Evolutionary conservation across 2,329 filamentous ascomycete genomes (phyloP).

Genomic region (Colletotrichum tofieldiae): DNA sequence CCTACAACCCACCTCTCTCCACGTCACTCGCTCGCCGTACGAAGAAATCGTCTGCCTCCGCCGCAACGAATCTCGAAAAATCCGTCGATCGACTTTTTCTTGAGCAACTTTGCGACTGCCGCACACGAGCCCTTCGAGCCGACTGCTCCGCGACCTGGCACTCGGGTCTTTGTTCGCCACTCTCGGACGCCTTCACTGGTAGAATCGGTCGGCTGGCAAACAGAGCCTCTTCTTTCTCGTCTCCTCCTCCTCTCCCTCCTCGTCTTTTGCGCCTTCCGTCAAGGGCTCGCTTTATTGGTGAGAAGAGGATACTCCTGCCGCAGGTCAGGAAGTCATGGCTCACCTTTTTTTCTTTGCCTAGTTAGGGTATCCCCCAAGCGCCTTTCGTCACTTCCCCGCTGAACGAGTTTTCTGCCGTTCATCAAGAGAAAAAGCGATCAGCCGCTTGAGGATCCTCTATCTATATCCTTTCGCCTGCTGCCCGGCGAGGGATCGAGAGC

Average conservation of each 20-base stretch:
- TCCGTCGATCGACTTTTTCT: constrained; percentile 37
- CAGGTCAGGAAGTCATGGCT: constrained; percentile 39
- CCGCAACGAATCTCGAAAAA: constrained; percentile 44
- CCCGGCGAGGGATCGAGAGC: constrained; percentile 22
- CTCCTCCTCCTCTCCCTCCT: constrained; percentile 1
- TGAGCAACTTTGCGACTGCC: constrained; percentile 41
- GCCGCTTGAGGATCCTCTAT: constrained; percentile 19
- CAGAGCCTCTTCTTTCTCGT: constrained; percentile 8
- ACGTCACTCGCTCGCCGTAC: constrained; percentile 52
- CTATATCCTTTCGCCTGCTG: not conserved
- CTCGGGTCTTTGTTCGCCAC: constrained; percentile 45
- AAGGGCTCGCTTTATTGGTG: constrained; percentile 34
- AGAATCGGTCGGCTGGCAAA: constrained; percentile 44
- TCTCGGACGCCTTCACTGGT: constrained; percentile 77
- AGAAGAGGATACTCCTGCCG: constrained; percentile 43
- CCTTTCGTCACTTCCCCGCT: constrained; percentile 23
- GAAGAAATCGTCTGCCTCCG: constrained; percentile 53
- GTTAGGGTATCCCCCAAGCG: constrained; percentile 22
- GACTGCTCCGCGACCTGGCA: constrained; percentile 57
- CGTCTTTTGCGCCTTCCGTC: constrained; percentile 8
- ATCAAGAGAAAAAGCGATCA: constrained; percentile 23
- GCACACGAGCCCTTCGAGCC: constrained; percentile 52
- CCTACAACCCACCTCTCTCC: constrained; percentile 44
- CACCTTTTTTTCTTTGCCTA: constrained; percentile 35
- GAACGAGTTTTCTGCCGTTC: constrained; percentile 30